Percentiles rank a stretch among this genome's conserved stretches.
Conservation (phyloP, 208 protist genomes). For the Acanthamoeba culbertsoni region DNA sequence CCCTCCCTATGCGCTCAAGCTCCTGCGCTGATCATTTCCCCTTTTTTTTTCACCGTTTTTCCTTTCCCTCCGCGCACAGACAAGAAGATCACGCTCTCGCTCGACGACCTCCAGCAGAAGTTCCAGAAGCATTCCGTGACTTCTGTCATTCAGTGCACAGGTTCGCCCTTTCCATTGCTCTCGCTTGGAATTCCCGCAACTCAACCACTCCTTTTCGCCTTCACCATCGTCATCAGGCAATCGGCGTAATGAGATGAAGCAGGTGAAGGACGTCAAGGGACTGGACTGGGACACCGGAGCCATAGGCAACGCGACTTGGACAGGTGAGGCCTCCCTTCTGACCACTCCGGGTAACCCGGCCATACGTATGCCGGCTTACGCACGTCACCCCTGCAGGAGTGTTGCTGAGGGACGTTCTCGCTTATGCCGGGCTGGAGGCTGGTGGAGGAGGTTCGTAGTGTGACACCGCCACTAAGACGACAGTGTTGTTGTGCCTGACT, state of each 20-base stretch:
- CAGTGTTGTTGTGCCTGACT: too few relatives aligned
- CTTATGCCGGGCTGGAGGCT: conserved; percentile 29
- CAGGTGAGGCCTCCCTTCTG: not conserved
- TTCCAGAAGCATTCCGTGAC: conserved; percentile 76
- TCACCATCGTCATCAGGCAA: conserved; percentile 78
- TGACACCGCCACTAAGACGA: too few relatives aligned
- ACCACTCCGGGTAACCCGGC: not conserved
- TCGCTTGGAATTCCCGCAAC: not conserved
- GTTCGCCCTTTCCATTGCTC: not conserved
- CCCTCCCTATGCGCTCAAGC: not conserved
- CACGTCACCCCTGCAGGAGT: conserved; percentile 81
- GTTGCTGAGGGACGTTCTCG: conserved; percentile 80
- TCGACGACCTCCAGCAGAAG: conserved; percentile 79
- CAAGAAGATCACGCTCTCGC: conserved; percentile 71
- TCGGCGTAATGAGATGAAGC: conserved; percentile 78
- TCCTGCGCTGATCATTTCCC: not conserved
- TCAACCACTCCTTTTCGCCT: not conserved
- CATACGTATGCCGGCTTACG: not conserved
- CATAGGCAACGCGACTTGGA: conserved; percentile 50
- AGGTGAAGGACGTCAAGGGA: conserved; percentile 15
- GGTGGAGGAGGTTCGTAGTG: not conserved
- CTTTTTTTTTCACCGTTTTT: not conserved
- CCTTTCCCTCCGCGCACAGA: not conserved
- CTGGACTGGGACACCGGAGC: conserved; percentile 11
- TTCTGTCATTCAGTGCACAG: conserved; percentile 83